Percentiles rank a stretch among this genome's conserved stretches.
Conservation (phyloP, 2,329 filamentous ascomycete species). For the Allantophomopsis lycopodina region DNA sequence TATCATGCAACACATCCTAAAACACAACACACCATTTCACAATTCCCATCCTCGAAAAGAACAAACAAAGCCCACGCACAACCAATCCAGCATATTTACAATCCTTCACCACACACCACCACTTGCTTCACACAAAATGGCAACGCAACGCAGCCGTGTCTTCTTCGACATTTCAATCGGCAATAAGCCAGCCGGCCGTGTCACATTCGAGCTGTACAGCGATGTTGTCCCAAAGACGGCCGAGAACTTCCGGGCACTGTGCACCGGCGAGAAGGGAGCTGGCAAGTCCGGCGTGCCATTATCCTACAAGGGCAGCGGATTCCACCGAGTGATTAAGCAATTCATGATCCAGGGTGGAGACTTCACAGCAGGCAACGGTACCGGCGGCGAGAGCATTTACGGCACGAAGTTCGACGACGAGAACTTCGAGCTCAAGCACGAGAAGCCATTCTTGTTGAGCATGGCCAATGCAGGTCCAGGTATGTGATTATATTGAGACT, state of each 20-base stretch:
- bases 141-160: constrained; percentile 46
- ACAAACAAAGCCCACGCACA: too few species aligned
- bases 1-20: too few species aligned
- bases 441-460: constrained; percentile 82
- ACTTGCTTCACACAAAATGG: constrained; percentile 17
- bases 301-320: constrained; percentile 83
- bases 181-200: constrained; percentile 56
- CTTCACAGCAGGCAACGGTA: constrained; percentile 89
- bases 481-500: constrained; percentile 24
- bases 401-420: constrained; percentile 96
- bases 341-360: constrained; percentile 99
- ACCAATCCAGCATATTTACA: neutral
- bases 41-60: too few species aligned
- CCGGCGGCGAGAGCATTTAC: constrained; percentile 94
- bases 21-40: too few species aligned
- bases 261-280: constrained; percentile 84
- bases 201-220: constrained; percentile 73
- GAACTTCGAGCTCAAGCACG: constrained; percentile 86
- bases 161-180: constrained; percentile 90
- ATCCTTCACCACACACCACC: neutral
- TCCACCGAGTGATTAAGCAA: constrained; percentile 95
- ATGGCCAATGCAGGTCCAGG: constrained; percentile 97
- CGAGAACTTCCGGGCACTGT: constrained; percentile 90
- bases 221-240: constrained; percentile 83
- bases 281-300: constrained; percentile 74